Evolutionary conservation across 352 stramenopile genomes (phyloP), one percentile per base, ranked within the genome.

Genomic region (Phytophthora sansomeana): DNA sequence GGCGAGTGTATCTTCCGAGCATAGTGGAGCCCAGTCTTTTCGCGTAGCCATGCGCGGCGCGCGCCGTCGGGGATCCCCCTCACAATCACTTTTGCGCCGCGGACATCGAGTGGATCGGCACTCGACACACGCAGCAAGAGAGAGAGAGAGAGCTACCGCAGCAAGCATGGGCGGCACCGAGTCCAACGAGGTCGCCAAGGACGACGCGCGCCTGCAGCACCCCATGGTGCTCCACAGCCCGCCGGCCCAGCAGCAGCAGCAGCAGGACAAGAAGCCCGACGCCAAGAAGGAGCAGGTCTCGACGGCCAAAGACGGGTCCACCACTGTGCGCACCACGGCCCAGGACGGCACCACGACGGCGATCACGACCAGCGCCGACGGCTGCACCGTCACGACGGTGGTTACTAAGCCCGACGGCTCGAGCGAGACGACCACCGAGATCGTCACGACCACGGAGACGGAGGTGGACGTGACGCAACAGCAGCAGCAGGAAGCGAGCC

Each of bases 321-420:
- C 39, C 13, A 72, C 63, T 6, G 58, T 65, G 10, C 39, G 72
- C 21, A 51, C 44, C 21, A 76, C 29, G 56, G 55, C 35, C 16
- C 26, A 35, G 29, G 73, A 69, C 54, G 73, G 55, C 39, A 67
- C 48, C 50, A 74, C 36, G 50, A 78, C 50, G 42, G 56, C 65
- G 41, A 56, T 65, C 52, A 80, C 71, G 57, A 82, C 70, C 19
- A 76, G 52, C 43, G 63, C 70, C 5, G 67, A 75, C 28, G 67
- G 61, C 39, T 43, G 14, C 38, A 72, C 50, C 42, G 55, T 75
- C 54, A 67, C 67, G 3, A 75, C 61, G 19, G 67, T 68, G 28
- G 61, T 75, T 30, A 75, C 67, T 9, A 55, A 53, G 13, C 67
- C 67, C 32, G 61, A 71, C 28, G 67, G 61, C 43, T 71, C 55